Base-by-base conservation (phyloP, 2,329 filamentous ascomycete genomes). In the Aspergillus jensenii region DNA sequence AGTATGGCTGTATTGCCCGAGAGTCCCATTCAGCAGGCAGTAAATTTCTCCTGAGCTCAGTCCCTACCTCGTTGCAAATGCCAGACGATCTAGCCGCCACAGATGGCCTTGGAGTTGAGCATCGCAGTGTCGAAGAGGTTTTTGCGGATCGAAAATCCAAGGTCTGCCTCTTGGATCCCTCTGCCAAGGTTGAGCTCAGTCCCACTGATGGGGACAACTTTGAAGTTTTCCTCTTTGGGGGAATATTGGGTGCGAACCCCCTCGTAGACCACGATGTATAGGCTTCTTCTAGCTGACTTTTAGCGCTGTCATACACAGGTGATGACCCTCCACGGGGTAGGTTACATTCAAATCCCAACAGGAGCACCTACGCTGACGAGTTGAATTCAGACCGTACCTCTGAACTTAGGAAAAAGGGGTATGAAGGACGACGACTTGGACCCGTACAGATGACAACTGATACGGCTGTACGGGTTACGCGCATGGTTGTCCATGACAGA, bases 401-500 rank as follows among this genome's bases (percentile, higher is more conserved):
- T n/a, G 95, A 99, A 75, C 80, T 99, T 67, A 87, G 95, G 52
- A 92, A 91, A 76, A 96, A 98, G 73, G 95, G 95, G 3, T 99
- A 96, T 68, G 82, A 88, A 58, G 92, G 93, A 58, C 87, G 95
- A 53, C 84, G 95, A 58, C 81, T 99, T 31, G 95, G 95, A 0
- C 91, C 93, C 7, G 88, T 93, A 67, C 95, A 99, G 76, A 97
- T 99, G 93, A 98, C 95, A 3, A 99, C 95, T 4, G 95, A 99
- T 74, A 99, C 95, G 19, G 95, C 95, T 4, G 95, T 97, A 51
- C 85, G 95, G 65, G 93, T 97, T 45, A 98, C 95, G 33, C 86
- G 95, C 64, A 88, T 96, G 66, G 90, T 98, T 6, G 87, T 93
- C 11, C 90, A 96, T 69, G 86, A 93, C 64, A 89, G 89, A 79